Evolutionary conservation across 441 rosid genomes (phyloP).

Genomic region (Eugenia klotzschiana): DNA sequence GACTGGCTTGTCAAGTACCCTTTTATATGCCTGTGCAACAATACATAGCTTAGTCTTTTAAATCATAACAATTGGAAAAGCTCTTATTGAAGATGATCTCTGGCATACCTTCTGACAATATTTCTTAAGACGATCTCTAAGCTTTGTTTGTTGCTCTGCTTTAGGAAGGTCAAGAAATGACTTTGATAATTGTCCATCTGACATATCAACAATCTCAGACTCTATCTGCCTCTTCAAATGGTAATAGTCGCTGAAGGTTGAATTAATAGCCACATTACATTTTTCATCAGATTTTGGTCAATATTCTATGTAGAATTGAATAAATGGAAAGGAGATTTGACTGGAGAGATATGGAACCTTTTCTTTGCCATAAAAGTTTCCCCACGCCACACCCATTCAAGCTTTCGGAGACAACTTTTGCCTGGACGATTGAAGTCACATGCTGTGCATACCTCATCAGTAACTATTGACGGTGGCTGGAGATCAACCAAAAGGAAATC

Average conservation of each 20-base stretch:
- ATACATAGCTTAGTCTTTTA: constrained; percentile 10
- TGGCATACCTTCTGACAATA: constrained; percentile 78
- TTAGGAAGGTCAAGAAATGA: constrained; percentile 85
- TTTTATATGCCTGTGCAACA: constrained; percentile 58
- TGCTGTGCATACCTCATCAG: constrained; percentile 91
- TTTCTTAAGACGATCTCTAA: constrained; percentile 80
- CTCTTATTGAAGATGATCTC: neutral
- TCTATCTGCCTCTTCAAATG: constrained; percentile 93
- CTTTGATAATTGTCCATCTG: constrained; percentile 48
- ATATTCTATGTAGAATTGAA: neutral
- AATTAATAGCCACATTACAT: constrained; percentile 4
- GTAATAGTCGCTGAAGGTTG: constrained; percentile 69
- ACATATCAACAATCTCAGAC: constrained; percentile 73
- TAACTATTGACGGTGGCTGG: constrained; percentile 93
- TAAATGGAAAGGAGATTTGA: neutral
- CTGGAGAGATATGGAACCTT: constrained; percentile 32
- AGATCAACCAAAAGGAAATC: constrained; percentile 15
- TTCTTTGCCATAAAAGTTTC: constrained; percentile 80
- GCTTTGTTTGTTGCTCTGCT: constrained; percentile 66
- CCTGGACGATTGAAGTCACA: constrained; percentile 98
- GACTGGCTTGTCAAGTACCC: constrained; percentile 82
- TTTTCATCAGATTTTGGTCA: constrained; percentile 5
- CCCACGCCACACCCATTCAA: constrained; percentile 99
- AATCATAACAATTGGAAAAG: neutral
- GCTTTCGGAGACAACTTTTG: constrained; percentile 87